Evolutionary conservation across 2,329 filamentous ascomycete species (phyloP), one percentile per base, ranked within the genome.

Genomic region (Zalaria sp.): DNA sequence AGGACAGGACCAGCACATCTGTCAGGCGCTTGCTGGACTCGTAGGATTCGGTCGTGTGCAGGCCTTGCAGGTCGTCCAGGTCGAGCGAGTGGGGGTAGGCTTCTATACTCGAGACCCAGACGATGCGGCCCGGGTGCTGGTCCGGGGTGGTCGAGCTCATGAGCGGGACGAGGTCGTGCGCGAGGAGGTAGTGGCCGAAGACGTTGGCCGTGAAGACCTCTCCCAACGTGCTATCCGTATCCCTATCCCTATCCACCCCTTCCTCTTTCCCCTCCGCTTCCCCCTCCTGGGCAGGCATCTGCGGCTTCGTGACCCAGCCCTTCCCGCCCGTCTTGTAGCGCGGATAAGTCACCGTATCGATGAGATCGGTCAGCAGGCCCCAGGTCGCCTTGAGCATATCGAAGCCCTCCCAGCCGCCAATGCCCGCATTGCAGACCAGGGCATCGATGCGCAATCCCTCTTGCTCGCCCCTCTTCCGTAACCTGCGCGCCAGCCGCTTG

Each of bases 141-240:
- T 34, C 53, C 51, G 10, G 61, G 54, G 10, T 55, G 56, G 39
- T 75, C 66, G 52, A 67, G 64, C 51, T 50, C 35, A 98, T 71
- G 7, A 95, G 67, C 0, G 85, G 81, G 50, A 82, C 72, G 7
- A 96, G 71, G 55, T 81, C 77, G 59, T 94, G 88, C 10, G 77
- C 76, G 25, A 98, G 76, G 54, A 95, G 65, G 58, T 98, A 96
- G 64, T 98, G 91, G 0, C 91, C 91, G 57, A 98, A 96, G 27
- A 94, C 73, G 56, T 96, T 96, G 39, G 89, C 81, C 57, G 81
- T 82, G 58, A 96, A 98, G 11, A 94, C 77, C 50, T 85, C 72
- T 3, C 86, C 88, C 1, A 98, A 65, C 4, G 67, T 64, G 1
- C 81, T 78, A 44, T 78, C 73, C 10, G 63, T 51, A 7, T 40